Evolutionary conservation across 2,329 filamentous ascomycete genomes (phyloP).

Genomic region (Fonsecaea pugnacius): DNA sequence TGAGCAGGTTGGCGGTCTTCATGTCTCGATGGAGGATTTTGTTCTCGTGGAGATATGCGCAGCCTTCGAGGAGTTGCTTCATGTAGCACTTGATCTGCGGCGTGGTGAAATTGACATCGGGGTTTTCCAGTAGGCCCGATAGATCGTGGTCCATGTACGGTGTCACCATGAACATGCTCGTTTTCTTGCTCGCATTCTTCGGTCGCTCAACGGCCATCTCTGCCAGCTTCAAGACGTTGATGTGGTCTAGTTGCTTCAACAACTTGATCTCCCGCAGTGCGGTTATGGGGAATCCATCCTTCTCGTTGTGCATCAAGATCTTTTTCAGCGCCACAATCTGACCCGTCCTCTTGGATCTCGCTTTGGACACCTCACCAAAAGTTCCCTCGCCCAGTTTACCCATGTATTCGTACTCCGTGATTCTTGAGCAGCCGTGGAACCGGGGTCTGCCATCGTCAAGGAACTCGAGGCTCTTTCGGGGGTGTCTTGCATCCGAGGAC

Average conservation of each 20-base stretch:
- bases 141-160: conserved; percentile 99
- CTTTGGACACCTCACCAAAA: conserved; percentile 93
- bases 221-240: conserved; percentile 82
- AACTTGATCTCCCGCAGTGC: conserved; percentile 97
- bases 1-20: conserved; percentile 97
- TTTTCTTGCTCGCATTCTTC: conserved; percentile 75
- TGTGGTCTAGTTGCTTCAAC: conserved; percentile 89
- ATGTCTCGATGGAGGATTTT: conserved; percentile 95
- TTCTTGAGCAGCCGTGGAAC: conserved; percentile 78
- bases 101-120: conserved; percentile 81
- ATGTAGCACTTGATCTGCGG: conserved; percentile 98
- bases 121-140: conserved; percentile 95
- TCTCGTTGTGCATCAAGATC: conserved; percentile 99
- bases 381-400: conserved; percentile 82
- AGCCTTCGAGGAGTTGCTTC: conserved; percentile 85
- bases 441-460: conserved; percentile 56
- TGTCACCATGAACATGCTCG: conserved; percentile 96
- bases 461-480: conserved; percentile 49
- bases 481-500: conserved; percentile 18
- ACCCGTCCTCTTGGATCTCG: conserved; percentile 74
- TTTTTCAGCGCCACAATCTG: conserved; percentile 89
- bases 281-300: conserved; percentile 99
- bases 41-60: conserved; percentile 86
- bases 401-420: conserved; percentile 45
- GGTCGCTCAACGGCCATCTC: conserved; percentile 93